These are phyloP conservation scores for Fragaria vesca DNA, from an alignment of 306 rosid genomes.

Conservation along the genomic window DNA sequence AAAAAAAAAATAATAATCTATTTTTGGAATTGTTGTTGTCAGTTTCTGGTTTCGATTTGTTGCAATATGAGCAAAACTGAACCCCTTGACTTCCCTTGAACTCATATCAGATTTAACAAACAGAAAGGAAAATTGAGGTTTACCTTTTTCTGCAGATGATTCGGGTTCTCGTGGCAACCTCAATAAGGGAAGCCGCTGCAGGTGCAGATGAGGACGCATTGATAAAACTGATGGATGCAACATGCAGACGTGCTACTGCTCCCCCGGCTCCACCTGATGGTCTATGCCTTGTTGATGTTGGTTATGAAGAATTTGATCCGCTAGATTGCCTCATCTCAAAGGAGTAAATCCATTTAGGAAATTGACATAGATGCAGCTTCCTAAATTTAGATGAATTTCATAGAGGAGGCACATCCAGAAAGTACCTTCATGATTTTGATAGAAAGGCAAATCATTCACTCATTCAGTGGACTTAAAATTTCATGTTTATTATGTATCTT, in stretches of 20 bases:
- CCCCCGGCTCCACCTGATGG: slow-evolving; percentile 98
- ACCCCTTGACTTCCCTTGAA: neutral
- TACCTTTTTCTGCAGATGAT: slow-evolving; percentile 63
- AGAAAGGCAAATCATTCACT: neutral
- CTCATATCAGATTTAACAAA: neutral
- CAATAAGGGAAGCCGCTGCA: slow-evolving; percentile 93
- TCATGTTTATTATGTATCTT: neutral
- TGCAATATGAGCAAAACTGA: neutral
- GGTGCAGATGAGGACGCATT: slow-evolving; percentile 84
- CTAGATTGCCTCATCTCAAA: slow-evolving; percentile 49
- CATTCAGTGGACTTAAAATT: neutral
- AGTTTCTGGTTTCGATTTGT: neutral
- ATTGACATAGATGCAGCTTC: neutral
- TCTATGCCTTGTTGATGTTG: slow-evolving; percentile 80
- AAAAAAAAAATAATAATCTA: neutral
- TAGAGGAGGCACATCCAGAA: neutral
- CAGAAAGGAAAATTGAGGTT: slow-evolving; percentile 4
- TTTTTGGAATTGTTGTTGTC: neutral
- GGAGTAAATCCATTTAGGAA: slow-evolving; percentile 23
- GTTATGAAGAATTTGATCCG: slow-evolving; percentile 66
- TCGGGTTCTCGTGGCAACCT: slow-evolving; percentile 88
- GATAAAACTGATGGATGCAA: slow-evolving; percentile 76
- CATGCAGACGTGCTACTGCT: slow-evolving; percentile 92
- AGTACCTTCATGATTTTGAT: neutral
- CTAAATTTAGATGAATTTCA: neutral